These are phyloP conservation scores for Clarkia xantiana DNA, from an alignment of 345 rosid species.

Conservation along the genomic window DNA sequence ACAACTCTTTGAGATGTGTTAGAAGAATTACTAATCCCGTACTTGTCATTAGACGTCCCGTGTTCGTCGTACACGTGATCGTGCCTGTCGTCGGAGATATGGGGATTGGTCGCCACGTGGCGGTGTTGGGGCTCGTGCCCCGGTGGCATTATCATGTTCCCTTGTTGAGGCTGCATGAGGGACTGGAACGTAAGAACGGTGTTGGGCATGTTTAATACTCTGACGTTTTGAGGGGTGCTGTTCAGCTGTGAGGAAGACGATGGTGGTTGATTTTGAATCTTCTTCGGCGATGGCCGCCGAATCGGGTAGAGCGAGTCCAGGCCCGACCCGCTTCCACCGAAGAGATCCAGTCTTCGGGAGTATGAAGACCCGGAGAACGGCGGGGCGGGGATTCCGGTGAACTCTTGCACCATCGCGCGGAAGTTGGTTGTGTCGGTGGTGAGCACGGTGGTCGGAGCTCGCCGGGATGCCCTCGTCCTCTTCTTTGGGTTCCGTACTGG, in stretches of 20 bases:
- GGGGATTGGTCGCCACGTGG: background rate
- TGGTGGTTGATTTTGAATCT: conserved; percentile 31
- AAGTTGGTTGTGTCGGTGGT: conserved; percentile 84
- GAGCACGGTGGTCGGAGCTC: conserved; percentile 83
- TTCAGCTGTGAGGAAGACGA: conserved; percentile 9
- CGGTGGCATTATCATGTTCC: background rate
- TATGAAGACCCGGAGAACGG: conserved; percentile 43
- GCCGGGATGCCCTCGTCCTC: conserved; percentile 73
- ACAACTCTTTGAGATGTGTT: conserved; percentile 17
- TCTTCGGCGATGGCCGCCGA: conserved; percentile 40
- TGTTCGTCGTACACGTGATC: conserved; percentile 16
- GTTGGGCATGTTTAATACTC: background rate
- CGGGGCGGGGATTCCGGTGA: conserved; percentile 75
- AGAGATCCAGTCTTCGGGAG: conserved; percentile 56
- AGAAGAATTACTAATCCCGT: conserved; percentile 4
- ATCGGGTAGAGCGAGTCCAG: conserved; percentile 36
- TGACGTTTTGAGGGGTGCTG: conserved; percentile 2
- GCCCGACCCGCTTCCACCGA: conserved; percentile 26
- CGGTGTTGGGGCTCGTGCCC: background rate
- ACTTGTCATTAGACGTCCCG: too few relatives aligned
- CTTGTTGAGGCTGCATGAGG: conserved; percentile 7
- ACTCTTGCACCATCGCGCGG: conserved; percentile 92
- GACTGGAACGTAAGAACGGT: conserved; percentile 8
- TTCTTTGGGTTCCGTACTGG: conserved; percentile 51
- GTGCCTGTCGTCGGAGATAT: conserved; percentile 3